Conservation (phyloP, 345 rosid species). For the Mercurialis annua region DNA sequence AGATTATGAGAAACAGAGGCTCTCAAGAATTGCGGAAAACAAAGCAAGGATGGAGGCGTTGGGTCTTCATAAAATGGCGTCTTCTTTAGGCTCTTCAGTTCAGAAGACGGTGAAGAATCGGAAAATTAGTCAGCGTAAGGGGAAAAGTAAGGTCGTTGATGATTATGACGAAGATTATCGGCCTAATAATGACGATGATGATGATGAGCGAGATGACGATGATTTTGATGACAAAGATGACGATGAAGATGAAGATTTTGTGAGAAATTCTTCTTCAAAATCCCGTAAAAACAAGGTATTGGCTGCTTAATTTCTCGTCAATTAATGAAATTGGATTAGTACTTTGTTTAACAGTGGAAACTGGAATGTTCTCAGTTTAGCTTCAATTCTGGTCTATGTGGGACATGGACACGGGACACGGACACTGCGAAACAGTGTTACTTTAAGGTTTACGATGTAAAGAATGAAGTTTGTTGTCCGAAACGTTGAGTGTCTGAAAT, state of each 20-base stretch:
- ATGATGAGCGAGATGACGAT: slow-evolving; percentile 25
- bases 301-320: too few relatives aligned
- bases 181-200: slow-evolving; percentile 36
- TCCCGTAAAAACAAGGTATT: slow-evolving; percentile 28
- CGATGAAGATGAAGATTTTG: slow-evolving; percentile 33
- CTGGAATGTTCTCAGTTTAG: not conserved
- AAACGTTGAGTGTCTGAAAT: too few relatives aligned
- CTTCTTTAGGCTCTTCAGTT: slow-evolving; percentile 41
- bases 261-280: slow-evolving; percentile 26
- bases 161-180: slow-evolving; percentile 73
- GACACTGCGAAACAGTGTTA: too few relatives aligned
- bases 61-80: slow-evolving; percentile 58
- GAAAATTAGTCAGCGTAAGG: slow-evolving; percentile 22
- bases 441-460: too few relatives aligned
- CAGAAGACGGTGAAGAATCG: slow-evolving; percentile 18
- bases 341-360: not conserved
- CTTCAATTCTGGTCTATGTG: too few relatives aligned
- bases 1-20: slow-evolving; percentile 67
- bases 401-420: too few relatives aligned
- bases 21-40: slow-evolving; percentile 75
- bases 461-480: too few relatives aligned
- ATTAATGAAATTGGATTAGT: too few relatives aligned
- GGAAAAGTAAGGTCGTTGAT: slow-evolving; percentile 42
- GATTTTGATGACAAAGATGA: slow-evolving; percentile 20
- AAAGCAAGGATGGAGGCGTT: slow-evolving; percentile 74